Percentiles rank a stretch among this genome's conserved stretches.
These are phyloP conservation scores for Fusarium sp. DNA, from an alignment of 2,329 filamentous ascomycete genomes.

Conservation along the genomic window DNA sequence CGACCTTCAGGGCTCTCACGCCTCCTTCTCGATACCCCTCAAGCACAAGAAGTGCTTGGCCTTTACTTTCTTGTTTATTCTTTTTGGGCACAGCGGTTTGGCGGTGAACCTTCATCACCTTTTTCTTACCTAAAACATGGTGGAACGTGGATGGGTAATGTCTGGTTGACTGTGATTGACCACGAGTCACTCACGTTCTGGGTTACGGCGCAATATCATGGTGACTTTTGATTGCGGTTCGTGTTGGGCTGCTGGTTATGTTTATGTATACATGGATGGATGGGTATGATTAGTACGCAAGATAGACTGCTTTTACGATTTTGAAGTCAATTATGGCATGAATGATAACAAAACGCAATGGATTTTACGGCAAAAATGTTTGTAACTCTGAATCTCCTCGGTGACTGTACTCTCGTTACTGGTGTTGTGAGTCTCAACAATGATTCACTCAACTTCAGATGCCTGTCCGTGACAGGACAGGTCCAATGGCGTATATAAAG, in stretches of 20 bases:
- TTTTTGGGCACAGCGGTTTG: conserved; percentile 24
- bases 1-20: background rate
- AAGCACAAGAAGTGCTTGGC: background rate
- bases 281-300: conserved; percentile 6
- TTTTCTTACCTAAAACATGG: conserved; percentile 13
- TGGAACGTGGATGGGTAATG: conserved; percentile 25
- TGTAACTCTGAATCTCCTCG: background rate
- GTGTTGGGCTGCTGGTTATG: background rate
- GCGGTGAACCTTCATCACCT: conserved; percentile 2
- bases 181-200: conserved; percentile 26
- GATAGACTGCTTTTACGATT: conserved; percentile 27
- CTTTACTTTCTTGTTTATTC: conserved; percentile 21
- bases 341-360: conserved; percentile 20
- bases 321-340: conserved; percentile 14
- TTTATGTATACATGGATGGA: conserved; percentile 4
- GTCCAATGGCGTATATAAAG: conserved; percentile 4
- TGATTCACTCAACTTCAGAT: background rate
- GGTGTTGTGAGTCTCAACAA: background rate
- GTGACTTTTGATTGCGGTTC: conserved; percentile 6
- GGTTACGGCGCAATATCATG: conserved; percentile 33
- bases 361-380: background rate
- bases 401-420: background rate
- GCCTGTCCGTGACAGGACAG: background rate
- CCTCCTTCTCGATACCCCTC: conserved; percentile 9
- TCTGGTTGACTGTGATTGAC: conserved; percentile 6